Percentiles rank a stretch among this genome's conserved stretches.
Evolutionary conservation across 257 asterid genomes (phyloP).

Genomic region (Penstemon barbatus): DNA sequence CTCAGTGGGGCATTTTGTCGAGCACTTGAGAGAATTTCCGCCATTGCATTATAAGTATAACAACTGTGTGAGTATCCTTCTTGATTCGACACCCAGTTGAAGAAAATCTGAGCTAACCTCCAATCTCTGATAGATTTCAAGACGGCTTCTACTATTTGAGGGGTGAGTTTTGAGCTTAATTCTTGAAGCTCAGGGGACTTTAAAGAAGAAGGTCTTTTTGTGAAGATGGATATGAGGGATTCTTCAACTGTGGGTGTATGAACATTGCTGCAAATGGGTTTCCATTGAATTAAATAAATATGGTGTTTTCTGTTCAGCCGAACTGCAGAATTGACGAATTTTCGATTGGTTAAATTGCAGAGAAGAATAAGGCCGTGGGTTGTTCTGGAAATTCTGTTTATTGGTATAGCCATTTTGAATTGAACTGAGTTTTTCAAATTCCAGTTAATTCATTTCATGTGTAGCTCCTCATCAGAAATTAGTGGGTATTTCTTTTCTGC

Average conservation of each 20-base stretch:
- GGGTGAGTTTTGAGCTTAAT: constrained; percentile 57
- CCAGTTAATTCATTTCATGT: not conserved
- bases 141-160: constrained; percentile 67
- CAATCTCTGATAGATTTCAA: constrained; percentile 57
- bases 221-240: constrained; percentile 63
- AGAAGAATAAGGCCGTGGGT: constrained; percentile 22
- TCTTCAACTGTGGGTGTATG: constrained; percentile 32
- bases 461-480: constrained; percentile 19
- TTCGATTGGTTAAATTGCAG: constrained; percentile 21
- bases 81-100: constrained; percentile 76
- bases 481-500: not conserved
- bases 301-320: not conserved
- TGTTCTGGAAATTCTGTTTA: constrained; percentile 21
- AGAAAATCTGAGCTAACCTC: constrained; percentile 66
- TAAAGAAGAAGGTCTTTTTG: constrained; percentile 40
- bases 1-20: constrained; percentile 77
- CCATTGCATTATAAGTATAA: constrained; percentile 71
- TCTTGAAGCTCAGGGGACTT: constrained; percentile 57
- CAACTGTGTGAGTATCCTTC: constrained; percentile 59
- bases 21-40: constrained; percentile 69
- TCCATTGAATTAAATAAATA: constrained; percentile 24
- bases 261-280: constrained; percentile 34
- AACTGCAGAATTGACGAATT: constrained; percentile 13
- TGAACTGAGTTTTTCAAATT: not conserved
- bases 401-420: constrained; percentile 23